These are phyloP conservation scores for Drechmeria coniospora DNA, from an alignment of 2,329 filamentous ascomycete genomes.

Conservation along the genomic window DNA sequence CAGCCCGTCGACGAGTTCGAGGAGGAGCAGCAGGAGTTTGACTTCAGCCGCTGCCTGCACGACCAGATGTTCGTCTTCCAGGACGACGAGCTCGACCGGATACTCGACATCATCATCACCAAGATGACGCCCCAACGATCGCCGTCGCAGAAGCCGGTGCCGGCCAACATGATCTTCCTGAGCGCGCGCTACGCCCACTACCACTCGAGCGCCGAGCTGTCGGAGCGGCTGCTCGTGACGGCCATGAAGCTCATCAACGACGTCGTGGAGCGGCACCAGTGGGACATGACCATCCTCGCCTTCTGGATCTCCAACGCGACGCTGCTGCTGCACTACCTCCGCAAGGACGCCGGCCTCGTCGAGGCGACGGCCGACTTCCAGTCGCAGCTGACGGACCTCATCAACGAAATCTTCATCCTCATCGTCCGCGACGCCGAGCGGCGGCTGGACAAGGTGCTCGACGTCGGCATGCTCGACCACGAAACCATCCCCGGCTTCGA, in stretches of 20 bases:
- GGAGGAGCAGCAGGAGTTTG: conserved; percentile 84
- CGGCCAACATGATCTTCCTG: conserved; percentile 91
- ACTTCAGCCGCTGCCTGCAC: conserved; percentile 86
- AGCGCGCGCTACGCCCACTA: conserved; percentile 95
- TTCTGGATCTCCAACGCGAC: conserved; percentile 99
- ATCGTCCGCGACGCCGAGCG: conserved; percentile 94
- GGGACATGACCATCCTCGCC: conserved; percentile 98
- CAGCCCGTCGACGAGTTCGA: conserved; percentile 63
- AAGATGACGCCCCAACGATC: conserved; percentile 96
- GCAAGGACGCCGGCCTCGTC: conserved; percentile 76
- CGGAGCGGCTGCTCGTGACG: conserved; percentile 64
- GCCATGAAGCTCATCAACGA: conserved; percentile 96
- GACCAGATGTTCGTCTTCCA: conserved; percentile 99
- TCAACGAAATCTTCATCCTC: conserved; percentile 96
- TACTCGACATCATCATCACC: conserved; percentile 90
- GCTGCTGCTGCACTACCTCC: conserved; percentile 85
- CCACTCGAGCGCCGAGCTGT: conserved; percentile 72
- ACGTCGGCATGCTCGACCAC: conserved; percentile 88
- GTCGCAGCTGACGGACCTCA: conserved; percentile 78
- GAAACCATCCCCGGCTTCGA: conserved; percentile 97
- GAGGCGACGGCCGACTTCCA: conserved; percentile 79
- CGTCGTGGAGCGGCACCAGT: conserved; percentile 88
- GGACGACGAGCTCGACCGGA: conserved; percentile 77
- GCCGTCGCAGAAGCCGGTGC: conserved; percentile 92
- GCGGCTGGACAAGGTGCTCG: conserved; percentile 88